Conservation (phyloP, 108 stramenopile genomes). For the Bacterosira constricta region DNA sequence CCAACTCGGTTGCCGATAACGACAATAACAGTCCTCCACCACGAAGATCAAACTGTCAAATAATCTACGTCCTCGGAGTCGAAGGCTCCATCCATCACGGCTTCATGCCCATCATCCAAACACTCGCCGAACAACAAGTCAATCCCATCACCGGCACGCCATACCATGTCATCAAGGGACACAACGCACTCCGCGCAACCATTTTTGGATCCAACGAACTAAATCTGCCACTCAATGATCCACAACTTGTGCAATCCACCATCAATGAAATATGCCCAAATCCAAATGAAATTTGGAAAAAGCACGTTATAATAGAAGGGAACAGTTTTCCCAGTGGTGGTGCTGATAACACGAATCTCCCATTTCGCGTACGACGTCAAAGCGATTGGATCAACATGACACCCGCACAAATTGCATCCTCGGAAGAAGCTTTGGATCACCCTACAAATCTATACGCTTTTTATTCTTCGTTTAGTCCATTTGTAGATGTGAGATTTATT, state of each 20-base stretch:
- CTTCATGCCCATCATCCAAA: constrained; percentile 20
- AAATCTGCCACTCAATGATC: background rate
- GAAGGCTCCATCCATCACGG: constrained; percentile 36
- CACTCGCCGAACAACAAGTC: constrained; percentile 2
- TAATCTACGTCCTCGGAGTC: constrained; percentile 33
- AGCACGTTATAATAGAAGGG: constrained; percentile 11
- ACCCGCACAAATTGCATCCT: constrained; percentile 5
- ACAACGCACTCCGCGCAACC: background rate
- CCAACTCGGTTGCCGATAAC: too few species aligned
- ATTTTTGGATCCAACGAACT: background rate
- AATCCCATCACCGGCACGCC: background rate
- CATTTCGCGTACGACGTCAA: background rate
- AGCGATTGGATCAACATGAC: constrained; percentile 10
- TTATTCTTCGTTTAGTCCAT: constrained; percentile 2
- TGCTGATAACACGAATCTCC: background rate
- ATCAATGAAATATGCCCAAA: background rate
- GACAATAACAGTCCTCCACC: too few species aligned
- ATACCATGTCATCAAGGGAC: background rate
- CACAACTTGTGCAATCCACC: background rate
- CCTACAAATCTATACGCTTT: constrained; percentile 24
- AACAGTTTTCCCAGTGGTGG: constrained; percentile 16
- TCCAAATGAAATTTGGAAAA: background rate
- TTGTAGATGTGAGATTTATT: constrained; percentile 12
- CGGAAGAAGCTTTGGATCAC: constrained; percentile 7
- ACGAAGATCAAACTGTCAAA: constrained; percentile 24